Percentiles rank a stretch among this genome's conserved stretches.
Evolutionary conservation across 2,329 filamentous ascomycete genomes (phyloP).

Genomic region (Nemania sp.): DNA sequence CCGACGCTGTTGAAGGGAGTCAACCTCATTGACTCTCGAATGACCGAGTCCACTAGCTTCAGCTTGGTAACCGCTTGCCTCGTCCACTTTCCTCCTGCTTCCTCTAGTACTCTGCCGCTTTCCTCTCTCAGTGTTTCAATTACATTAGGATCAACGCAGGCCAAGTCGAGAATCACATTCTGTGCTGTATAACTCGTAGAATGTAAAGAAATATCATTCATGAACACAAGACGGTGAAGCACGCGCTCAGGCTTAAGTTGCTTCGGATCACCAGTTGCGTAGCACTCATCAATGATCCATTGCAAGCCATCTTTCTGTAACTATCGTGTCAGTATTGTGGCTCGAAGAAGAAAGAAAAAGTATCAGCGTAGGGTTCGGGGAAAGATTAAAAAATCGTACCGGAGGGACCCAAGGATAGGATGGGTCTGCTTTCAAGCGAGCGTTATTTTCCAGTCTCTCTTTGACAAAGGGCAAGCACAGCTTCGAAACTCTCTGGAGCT

Average conservation of each 20-base stretch:
- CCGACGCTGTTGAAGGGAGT: constrained; percentile 5
- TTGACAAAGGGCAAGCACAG: constrained; percentile 6
- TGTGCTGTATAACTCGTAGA: constrained; percentile 6
- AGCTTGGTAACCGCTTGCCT: constrained; percentile 5
- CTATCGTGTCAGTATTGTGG: not conserved
- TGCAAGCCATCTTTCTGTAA: constrained; percentile 14
- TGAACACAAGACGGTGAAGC: constrained; percentile 3
- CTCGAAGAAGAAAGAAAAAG: too few relatives aligned
- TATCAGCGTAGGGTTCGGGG: too few relatives aligned
- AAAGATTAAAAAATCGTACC: not conserved
- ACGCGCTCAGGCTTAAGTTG: constrained; percentile 12
- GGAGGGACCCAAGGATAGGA: constrained; percentile 1
- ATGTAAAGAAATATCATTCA: constrained; percentile 20
- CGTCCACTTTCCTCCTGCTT: constrained; percentile 5
- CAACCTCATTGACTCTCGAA: constrained; percentile 20
- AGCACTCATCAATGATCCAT: constrained; percentile 22
- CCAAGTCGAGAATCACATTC: constrained; percentile 14
- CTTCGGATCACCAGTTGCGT: not conserved
- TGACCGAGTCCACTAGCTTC: constrained; percentile 14
- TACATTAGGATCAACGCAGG: not conserved
- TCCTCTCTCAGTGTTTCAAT: not conserved
- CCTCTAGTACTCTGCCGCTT: not conserved
- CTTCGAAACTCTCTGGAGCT: not conserved
- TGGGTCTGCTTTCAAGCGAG: not conserved
- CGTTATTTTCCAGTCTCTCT: not conserved